These are phyloP conservation scores for Rhizoclosmatium globosum DNA, from an alignment of 192 early-diverging fungal species.

Conservation along the genomic window DNA sequence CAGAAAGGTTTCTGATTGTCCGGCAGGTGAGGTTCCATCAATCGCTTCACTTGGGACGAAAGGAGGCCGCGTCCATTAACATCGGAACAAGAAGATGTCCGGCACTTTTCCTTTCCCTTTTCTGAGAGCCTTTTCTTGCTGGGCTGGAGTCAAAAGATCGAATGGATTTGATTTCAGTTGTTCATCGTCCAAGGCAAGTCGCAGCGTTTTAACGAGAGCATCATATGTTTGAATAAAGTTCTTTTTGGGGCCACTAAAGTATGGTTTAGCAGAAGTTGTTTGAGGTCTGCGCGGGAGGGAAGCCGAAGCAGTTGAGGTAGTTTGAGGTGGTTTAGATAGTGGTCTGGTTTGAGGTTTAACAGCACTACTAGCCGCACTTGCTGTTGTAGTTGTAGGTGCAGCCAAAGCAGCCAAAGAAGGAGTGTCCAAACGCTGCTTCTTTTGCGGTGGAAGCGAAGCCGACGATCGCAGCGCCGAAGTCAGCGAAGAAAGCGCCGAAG, in stretches of 20 bases:
- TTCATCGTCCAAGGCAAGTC: neutral
- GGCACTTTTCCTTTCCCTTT: neutral
- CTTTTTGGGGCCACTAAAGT: neutral
- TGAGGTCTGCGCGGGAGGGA: neutral
- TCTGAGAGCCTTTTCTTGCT: neutral
- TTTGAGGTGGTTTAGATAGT: no score
- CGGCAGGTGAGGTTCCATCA: neutral
- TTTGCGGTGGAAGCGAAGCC: neutral
- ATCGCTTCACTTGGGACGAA: neutral
- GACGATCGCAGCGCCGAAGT: neutral
- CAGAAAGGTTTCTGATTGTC: slow-evolving; percentile 20
- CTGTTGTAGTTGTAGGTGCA: neutral
- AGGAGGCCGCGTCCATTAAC: slow-evolving; percentile 7
- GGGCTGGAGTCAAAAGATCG: neutral
- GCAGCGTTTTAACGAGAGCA: slow-evolving; percentile 11
- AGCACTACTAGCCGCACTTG: neutral
- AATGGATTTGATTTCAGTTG: neutral
- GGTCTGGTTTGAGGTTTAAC: no score
- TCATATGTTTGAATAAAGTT: neutral
- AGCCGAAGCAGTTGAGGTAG: no score
- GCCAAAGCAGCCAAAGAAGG: no score
- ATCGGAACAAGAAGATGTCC: neutral
- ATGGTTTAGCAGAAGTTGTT: neutral
- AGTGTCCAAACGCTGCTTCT: no score
- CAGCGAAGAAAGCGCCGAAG: neutral